A percentile compares a stretch with the other conserved stretches of the same genome.
Evolutionary conservation across 805 yeast genomes (phyloP).

Genomic region (Lipomyces oligophaga): DNA sequence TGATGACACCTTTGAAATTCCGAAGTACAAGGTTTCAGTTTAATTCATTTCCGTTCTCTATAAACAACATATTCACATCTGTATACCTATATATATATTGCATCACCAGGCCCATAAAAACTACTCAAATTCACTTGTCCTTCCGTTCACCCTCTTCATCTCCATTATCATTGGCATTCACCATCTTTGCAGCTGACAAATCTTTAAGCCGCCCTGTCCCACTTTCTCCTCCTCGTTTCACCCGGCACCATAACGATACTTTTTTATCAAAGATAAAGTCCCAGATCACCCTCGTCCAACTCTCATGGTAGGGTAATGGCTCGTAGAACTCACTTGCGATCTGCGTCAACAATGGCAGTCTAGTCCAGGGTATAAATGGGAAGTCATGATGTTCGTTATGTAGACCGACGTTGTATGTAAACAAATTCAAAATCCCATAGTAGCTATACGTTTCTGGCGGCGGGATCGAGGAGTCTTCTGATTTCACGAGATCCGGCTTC

Average conservation of each 20-base stretch:
- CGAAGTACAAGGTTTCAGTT: too few species aligned
- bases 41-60: too few species aligned
- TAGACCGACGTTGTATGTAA: conserved; percentile 91
- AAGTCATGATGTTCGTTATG: conserved; percentile 96
- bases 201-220: background rate
- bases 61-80: too few species aligned
- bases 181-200: conserved; percentile 5
- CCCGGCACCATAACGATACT: conserved; percentile 75
- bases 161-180: conserved; percentile 15
- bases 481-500: conserved; percentile 32
- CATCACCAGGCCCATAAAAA: background rate
- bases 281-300: conserved; percentile 75
- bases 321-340: conserved; percentile 79
- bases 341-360: conserved; percentile 56
- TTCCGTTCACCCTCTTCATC: conserved; percentile 9
- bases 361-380: conserved; percentile 90
- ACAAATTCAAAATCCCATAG: conserved; percentile 70
- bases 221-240: conserved; percentile 51
- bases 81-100: too few species aligned
- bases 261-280: conserved; percentile 66
- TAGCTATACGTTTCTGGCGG: conserved; percentile 82
- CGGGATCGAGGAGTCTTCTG: conserved; percentile 37
- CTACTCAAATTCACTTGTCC: background rate
- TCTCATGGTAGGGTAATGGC: conserved; percentile 68
- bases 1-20: conserved; percentile 25